These are phyloP conservation scores for Leccinum obscurum DNA, from an alignment of 768 basidiomycete genomes.

Conservation along the genomic window DNA sequence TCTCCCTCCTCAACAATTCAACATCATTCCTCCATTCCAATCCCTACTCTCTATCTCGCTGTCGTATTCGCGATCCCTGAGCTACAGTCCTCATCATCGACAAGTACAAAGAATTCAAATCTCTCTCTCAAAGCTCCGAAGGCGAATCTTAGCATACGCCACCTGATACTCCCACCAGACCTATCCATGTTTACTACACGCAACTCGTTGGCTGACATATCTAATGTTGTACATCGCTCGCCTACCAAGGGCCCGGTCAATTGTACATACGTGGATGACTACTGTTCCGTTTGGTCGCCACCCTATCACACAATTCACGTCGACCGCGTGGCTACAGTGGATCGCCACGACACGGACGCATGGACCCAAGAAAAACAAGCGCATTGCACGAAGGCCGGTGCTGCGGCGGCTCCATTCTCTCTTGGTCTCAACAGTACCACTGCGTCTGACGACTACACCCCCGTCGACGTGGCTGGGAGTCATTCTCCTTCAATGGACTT, in stretches of 20 bases:
- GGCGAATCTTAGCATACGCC: constrained; percentile 8
- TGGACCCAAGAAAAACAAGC: constrained; percentile 16
- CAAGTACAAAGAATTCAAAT: constrained; percentile 5
- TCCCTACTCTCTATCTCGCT: not conserved
- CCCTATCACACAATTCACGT: constrained; percentile 11
- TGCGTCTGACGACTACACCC: not conserved
- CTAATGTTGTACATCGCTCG: constrained; percentile 3
- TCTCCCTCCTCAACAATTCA: constrained; percentile 1
- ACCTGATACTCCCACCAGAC: constrained; percentile 14
- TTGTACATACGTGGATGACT: constrained; percentile 1
- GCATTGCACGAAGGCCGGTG: constrained; percentile 12
- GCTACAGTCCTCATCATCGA: not conserved
- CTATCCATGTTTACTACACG: constrained; percentile 6
- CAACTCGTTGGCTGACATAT: constrained; percentile 9
- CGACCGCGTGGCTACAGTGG: constrained; percentile 20
- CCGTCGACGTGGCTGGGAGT: constrained; percentile 2
- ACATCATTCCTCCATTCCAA: not conserved
- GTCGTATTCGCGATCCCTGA: constrained; percentile 11
- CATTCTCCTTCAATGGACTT: constrained; percentile 8
- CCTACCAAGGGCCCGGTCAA: not conserved
- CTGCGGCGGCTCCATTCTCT: constrained; percentile 12
- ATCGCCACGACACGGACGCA: constrained; percentile 29
- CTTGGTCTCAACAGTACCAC: constrained; percentile 8
- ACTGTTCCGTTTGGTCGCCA: constrained; percentile 10
- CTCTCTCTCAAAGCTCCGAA: not conserved